phyloP scores from a whole-genome alignment of 352 stramenopile genomes.

The Saprolegnia parasitica region DNA sequence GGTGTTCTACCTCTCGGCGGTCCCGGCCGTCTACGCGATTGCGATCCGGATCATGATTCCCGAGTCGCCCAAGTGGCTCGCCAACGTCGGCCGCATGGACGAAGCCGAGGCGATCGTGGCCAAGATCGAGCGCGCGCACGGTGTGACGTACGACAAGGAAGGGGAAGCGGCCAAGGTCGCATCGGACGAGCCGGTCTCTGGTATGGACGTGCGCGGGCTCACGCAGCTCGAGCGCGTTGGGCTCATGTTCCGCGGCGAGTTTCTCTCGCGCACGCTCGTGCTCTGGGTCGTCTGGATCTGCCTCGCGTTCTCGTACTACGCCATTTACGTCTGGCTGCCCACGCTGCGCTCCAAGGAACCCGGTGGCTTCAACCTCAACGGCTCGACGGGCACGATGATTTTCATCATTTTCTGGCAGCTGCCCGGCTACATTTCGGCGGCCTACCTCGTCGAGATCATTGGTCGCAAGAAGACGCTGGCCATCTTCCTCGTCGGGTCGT shows the following conservation, averaged over 20 bases:
- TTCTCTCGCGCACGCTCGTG: slow-evolving; percentile 33
- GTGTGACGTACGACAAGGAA: slow-evolving; percentile 39
- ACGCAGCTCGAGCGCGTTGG: slow-evolving; percentile 47
- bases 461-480: slow-evolving; percentile 52
- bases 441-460: slow-evolving; percentile 48
- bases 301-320: slow-evolving; percentile 37
- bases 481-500: slow-evolving; percentile 47
- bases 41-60: slow-evolving; percentile 53
- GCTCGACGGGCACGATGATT: slow-evolving; percentile 46
- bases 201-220: slow-evolving; percentile 1
- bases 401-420: slow-evolving; percentile 67
- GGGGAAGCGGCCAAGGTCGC: neutral
- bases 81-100: slow-evolving; percentile 56
- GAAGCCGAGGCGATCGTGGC: slow-evolving; percentile 59
- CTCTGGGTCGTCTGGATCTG: slow-evolving; percentile 37
- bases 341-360: slow-evolving; percentile 41
- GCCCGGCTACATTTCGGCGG: slow-evolving; percentile 54
- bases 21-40: slow-evolving; percentile 47
- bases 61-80: slow-evolving; percentile 68
- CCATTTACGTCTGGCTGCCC: slow-evolving; percentile 61
- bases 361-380: slow-evolving; percentile 56
- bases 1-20: slow-evolving; percentile 53
- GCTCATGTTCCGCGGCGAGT: slow-evolving; percentile 47
- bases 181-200: neutral
- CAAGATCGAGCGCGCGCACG: slow-evolving; percentile 50